Base-by-base conservation (phyloP, 2,329 filamentous ascomycete genomes). In the Incumbomyces delicatus region DNA sequence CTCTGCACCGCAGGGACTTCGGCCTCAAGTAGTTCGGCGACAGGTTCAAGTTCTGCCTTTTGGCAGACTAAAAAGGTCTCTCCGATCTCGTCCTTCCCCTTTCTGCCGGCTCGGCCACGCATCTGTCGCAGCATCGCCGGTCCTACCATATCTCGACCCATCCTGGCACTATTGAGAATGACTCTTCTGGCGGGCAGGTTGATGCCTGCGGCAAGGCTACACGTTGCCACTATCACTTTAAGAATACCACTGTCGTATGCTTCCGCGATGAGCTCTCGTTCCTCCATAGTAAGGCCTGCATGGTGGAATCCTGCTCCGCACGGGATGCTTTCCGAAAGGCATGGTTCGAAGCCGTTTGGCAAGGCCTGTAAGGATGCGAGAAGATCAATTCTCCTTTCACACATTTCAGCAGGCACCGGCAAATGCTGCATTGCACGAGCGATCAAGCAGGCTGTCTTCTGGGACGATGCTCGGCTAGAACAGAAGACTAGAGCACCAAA, bases 61-160 rank as follows among this genome's bases (percentile, higher is more conserved):
- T 79, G 75, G 58, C 84, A 88, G 59, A 84, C 87, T 1, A 88
- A 67, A 60, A 84, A 88, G 1, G 83, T 88, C 65, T 88, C 85
- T 2, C 85, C 85, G 39, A 85, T 68, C 42, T 85, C 81, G 46
- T 86, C 83, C 58, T 87, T 88, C 41, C 85, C 85, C 63, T 87
- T 87, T 45, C 85, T 75, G 6, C 85, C 85, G 16, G 85, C 85
- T 50, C 85, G 75, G 2, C 85, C 85, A 58, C 83, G 77, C 85
- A 88, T 89, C 63, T 89, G 85, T 41, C 83, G 77, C 63, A 89
- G 69, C 80, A 89, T 85, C 3, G 84, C 80, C 11, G 85, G 84
- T 0, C 83, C 84, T n/a, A 88, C 77, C 40, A 87, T 68, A 38
- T 87, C 83, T 44, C 81, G 74, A 0, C 85, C 85, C 82, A 88